phyloP scores from a whole-genome alignment of 2,329 filamentous ascomycete genomes.

The Domatiomyces globalis region DNA sequence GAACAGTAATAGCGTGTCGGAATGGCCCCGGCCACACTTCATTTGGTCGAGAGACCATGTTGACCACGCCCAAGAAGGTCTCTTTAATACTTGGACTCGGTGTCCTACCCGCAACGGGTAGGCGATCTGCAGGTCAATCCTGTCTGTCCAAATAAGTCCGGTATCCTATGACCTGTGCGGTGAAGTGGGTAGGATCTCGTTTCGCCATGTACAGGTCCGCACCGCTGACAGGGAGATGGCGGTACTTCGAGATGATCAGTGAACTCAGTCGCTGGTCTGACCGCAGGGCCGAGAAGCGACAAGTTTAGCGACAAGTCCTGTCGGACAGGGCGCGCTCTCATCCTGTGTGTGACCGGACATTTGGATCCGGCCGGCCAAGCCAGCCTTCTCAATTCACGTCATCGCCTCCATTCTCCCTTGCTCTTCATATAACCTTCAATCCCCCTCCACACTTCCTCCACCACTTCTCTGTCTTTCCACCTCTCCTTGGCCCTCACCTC shows the following conservation, averaged over 20 bases:
- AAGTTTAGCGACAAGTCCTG: background rate
- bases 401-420: conserved; percentile 40
- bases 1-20: too few relatives aligned
- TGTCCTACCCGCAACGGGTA: background rate
- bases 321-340: background rate
- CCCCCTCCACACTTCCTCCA: conserved; percentile 80
- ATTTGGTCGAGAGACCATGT: too few relatives aligned
- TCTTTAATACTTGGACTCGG: background rate
- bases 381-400: background rate
- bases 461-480: conserved; percentile 84
- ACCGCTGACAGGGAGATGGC: background rate
- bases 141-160: background rate
- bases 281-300: background rate
- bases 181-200: background rate
- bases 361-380: background rate
- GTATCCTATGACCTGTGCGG: background rate
- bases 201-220: background rate
- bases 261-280: background rate
- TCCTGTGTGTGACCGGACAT: background rate
- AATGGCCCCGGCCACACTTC: too few relatives aligned
- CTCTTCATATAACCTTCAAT: conserved; percentile 79
- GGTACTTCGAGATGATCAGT: background rate
- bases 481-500: conserved; percentile 33
- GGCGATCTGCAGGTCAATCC: background rate
- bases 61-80: too few relatives aligned